phyloP scores from a whole-genome alignment of 257 asterid species.

The Ehretia macrophylla region DNA sequence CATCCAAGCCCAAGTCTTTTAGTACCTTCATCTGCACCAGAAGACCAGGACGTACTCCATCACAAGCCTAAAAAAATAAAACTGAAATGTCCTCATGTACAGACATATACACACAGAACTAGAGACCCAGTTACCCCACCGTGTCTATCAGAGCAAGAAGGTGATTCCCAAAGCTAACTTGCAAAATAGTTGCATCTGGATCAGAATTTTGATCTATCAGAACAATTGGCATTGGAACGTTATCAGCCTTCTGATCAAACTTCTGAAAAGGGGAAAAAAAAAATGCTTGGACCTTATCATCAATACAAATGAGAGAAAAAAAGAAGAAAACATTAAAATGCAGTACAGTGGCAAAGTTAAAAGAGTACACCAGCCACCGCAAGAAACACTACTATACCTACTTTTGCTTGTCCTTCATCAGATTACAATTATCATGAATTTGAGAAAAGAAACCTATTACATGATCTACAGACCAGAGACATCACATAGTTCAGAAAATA shows the following conservation, averaged over 20 bases:
- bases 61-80: neutral
- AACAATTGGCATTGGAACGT: constrained; percentile 86
- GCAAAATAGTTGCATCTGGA: constrained; percentile 77
- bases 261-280: constrained; percentile 32
- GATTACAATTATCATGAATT: too few relatives aligned
- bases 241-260: constrained; percentile 39
- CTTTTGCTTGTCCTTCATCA: too few relatives aligned
- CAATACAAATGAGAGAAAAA: neutral
- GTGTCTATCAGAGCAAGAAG: constrained; percentile 93
- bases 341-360: too few relatives aligned
- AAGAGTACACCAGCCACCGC: too few relatives aligned
- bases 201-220: constrained; percentile 84
- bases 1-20: constrained; percentile 92
- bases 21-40: constrained; percentile 89
- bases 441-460: too few relatives aligned
- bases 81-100: neutral
- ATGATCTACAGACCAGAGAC: too few relatives aligned
- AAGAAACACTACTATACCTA: too few relatives aligned
- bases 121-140: constrained; percentile 33
- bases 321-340: too few relatives aligned
- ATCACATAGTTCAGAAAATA: too few relatives aligned
- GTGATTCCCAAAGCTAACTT: constrained; percentile 96
- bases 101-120: constrained; percentile 1
- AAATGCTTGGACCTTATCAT: constrained; percentile 1
- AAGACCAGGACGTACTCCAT: neutral